A percentile compares a stretch with the other conserved stretches of the same genome.
Conservation (phyloP, 768 basidiomycete genomes). For the Hebeloma cylindrosporum region DNA sequence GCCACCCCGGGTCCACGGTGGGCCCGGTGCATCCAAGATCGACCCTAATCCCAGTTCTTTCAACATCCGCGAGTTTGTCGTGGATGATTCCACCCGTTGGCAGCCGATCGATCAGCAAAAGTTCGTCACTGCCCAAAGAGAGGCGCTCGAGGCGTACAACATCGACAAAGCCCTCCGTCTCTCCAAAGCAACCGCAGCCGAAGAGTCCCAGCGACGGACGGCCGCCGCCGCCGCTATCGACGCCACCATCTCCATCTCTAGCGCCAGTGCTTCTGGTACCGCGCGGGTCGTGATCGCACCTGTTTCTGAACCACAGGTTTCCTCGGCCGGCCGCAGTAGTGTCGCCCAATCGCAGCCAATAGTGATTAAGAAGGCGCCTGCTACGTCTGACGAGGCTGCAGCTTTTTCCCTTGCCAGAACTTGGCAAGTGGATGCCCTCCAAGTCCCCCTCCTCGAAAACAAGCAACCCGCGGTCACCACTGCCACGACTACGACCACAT, state of each 20-base stretch:
- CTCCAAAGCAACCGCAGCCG: slow-evolving; percentile 27
- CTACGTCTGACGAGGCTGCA: slow-evolving; percentile 14
- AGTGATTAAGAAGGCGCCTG: slow-evolving; percentile 10
- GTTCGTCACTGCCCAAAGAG: slow-evolving; percentile 29
- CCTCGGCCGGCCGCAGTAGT: slow-evolving; percentile 4
- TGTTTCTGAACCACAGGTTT: neutral
- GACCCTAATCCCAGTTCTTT: slow-evolving; percentile 11
- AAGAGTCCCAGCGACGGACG: slow-evolving; percentile 18
- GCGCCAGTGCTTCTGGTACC: neutral
- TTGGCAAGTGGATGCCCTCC: slow-evolving; percentile 20
- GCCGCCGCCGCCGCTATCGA: slow-evolving; percentile 6
- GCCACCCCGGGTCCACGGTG: slow-evolving; percentile 5
- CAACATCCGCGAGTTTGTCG: slow-evolving; percentile 23
- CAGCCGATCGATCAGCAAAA: slow-evolving; percentile 26
- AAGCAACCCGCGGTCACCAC: no score
- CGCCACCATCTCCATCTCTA: slow-evolving; percentile 3
- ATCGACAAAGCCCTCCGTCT: slow-evolving; percentile 27
- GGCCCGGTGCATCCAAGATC: slow-evolving; percentile 9
- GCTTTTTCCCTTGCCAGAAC: slow-evolving; percentile 19
- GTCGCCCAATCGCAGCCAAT: slow-evolving; percentile 10
- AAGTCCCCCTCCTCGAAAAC: slow-evolving; percentile 19
- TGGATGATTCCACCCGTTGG: slow-evolving; percentile 19
- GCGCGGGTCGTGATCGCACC: neutral
- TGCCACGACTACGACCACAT: neutral
- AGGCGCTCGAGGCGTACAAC: slow-evolving; percentile 30